These are phyloP conservation scores for Cladobotryum protrusum DNA, from an alignment of 2,329 filamentous ascomycete genomes.

Conservation along the genomic window DNA sequence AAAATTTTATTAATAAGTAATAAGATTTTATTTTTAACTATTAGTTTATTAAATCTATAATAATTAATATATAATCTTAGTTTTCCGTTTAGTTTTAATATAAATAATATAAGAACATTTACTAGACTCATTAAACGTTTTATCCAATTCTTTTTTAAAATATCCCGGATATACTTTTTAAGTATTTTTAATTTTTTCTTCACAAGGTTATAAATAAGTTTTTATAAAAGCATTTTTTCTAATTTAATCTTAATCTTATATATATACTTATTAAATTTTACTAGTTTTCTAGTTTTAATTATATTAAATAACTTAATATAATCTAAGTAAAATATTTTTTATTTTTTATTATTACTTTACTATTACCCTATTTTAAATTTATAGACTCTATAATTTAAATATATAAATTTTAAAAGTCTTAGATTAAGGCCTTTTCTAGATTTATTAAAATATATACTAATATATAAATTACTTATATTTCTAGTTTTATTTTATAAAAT, in stretches of 20 bases:
- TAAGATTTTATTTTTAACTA: constrained; percentile 11
- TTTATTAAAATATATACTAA: constrained; percentile 2
- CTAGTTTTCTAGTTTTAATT: background rate
- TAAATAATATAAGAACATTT: constrained; percentile 9
- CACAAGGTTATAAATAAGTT: constrained; percentile 7
- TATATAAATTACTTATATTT: constrained; percentile 6
- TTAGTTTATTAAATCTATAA: constrained; percentile 12
- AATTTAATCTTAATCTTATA: constrained; percentile 2
- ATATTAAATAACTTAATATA: background rate
- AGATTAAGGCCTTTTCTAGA: background rate
- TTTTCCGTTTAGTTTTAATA: constrained; percentile 7
- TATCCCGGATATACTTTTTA: constrained; percentile 10
- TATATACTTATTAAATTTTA: background rate
- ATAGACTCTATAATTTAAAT: constrained; percentile 7
- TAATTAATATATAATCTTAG: constrained; percentile 15
- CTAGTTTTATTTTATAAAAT: constrained; percentile 6
- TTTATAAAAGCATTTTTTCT: constrained; percentile 3
- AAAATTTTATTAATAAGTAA: constrained; percentile 10
- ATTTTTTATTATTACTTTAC: constrained; percentile 1
- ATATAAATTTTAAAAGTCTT: background rate
- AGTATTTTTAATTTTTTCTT: constrained; percentile 8
- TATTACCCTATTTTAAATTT: background rate
- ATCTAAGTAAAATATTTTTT: background rate
- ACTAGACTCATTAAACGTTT: constrained; percentile 8
- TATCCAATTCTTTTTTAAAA: constrained; percentile 9